Conservation (phyloP, 129 eudicot species). For the Heracleum sosnowskyi region DNA sequence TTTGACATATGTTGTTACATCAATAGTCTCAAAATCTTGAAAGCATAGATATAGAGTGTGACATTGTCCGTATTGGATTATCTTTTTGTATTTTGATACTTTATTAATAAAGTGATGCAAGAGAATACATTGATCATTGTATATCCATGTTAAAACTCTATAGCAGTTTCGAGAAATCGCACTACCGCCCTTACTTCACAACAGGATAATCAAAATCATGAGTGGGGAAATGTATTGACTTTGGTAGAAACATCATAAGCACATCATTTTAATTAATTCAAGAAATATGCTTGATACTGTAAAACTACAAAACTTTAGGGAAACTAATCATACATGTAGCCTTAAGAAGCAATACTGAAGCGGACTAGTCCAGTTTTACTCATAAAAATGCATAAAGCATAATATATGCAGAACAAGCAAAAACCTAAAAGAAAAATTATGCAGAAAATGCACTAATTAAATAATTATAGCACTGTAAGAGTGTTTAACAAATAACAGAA, state of each 20-base stretch:
- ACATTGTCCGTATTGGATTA: neutral
- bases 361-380: too few species aligned
- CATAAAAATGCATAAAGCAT: too few species aligned
- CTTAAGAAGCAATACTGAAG: slow-evolving; percentile 87
- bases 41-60: slow-evolving; percentile 1
- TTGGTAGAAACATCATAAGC: neutral
- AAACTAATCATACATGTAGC: slow-evolving; percentile 59
- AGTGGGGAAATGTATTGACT: neutral
- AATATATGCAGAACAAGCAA: too few species aligned
- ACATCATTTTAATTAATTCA: neutral
- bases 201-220: neutral
- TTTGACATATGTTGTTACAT: neutral
- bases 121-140: neutral
- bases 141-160: neutral
- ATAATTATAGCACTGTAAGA: too few species aligned
- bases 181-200: neutral
- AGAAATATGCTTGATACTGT: neutral
- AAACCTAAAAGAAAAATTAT: too few species aligned
- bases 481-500: too few species aligned
- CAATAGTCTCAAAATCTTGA: neutral
- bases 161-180: neutral
- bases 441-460: too few species aligned
- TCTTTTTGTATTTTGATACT: neutral
- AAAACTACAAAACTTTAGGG: neutral
- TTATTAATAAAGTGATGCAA: neutral